A percentile compares a stretch with the other conserved stretches of the same genome.
phyloP scores from a whole-genome alignment of 768 basidiomycete genomes.

The Mycena albidolilacea region DNA sequence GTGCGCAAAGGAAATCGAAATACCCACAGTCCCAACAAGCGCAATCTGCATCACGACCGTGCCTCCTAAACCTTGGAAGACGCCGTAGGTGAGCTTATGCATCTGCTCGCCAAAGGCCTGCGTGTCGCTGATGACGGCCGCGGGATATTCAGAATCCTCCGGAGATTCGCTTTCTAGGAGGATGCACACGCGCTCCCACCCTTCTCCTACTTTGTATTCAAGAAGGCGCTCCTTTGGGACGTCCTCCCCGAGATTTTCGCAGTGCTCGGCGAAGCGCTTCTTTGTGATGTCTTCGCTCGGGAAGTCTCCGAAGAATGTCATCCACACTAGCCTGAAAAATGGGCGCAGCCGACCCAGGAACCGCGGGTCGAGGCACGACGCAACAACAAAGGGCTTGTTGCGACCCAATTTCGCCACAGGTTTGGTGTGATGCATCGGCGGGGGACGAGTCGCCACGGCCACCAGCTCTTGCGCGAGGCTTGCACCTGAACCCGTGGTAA shows the following conservation, averaged over 20 bases:
- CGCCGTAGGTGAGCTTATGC: slow-evolving; percentile 33
- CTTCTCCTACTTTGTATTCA: slow-evolving; percentile 34
- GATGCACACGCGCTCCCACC: slow-evolving; percentile 36
- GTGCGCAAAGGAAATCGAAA: slow-evolving; percentile 37
- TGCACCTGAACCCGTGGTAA: background rate
- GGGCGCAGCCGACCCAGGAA: slow-evolving; percentile 33
- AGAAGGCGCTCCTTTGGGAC: slow-evolving; percentile 27
- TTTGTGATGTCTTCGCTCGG: slow-evolving; percentile 34
- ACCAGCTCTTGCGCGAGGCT: slow-evolving; percentile 31
- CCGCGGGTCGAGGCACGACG: slow-evolving; percentile 33
- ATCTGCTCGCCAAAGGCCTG: slow-evolving; percentile 34
- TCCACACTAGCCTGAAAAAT: slow-evolving; percentile 33
- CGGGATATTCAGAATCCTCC: slow-evolving; percentile 18
- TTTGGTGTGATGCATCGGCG: slow-evolving; percentile 4
- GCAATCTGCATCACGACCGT: slow-evolving; percentile 39
- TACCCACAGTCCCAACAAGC: slow-evolving; percentile 36
- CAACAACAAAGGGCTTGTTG: slow-evolving; percentile 36
- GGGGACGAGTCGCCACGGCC: background rate
- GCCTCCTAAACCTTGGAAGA: slow-evolving; percentile 35
- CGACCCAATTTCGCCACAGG: slow-evolving; percentile 30
- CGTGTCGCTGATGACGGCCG: slow-evolving; percentile 18
- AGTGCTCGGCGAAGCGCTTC: slow-evolving; percentile 28
- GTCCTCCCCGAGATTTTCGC: slow-evolving; percentile 10
- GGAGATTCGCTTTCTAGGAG: slow-evolving; percentile 23
- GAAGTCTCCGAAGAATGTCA: slow-evolving; percentile 38